Evolutionary conservation across 1,284 basidiomycete genomes (phyloP), one percentile per base, ranked within the genome.

Genomic region (Cryptococcus sp.): DNA sequence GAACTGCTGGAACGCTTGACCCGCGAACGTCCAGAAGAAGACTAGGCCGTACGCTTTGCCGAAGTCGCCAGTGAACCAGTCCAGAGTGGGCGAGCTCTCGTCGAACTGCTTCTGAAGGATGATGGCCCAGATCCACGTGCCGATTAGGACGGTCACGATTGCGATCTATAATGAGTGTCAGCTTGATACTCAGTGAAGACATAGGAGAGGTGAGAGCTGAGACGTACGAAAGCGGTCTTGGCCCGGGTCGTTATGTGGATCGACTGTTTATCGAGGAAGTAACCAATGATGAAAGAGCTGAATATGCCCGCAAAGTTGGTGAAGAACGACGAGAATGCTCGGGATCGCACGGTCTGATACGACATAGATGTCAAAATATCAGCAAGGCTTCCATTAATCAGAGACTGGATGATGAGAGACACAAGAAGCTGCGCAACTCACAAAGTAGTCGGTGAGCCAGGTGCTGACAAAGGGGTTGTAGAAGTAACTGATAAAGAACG

Each of bases 291-390:
- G 58, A 69, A 67, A 5, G 67, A 69, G 46, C 61, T 63, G 57
- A 65, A 63, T 50, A 69, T 69, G 22, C 67, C 67, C 44, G 67
- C 65, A 57, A 69, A 69, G 54, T 66, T 66, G 63, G 67, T 69
- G 53, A 72, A 64, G 62, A 72, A 69, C 3, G 67, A 69, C 7
- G 69, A 70, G 54, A 72, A 67, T 7, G 70, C 69, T 61, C 70
- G 53, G 6, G 70, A 57, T 52, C 69, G 65, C n/a, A 72, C 70
- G 54, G 66, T 70, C 67, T 69, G 4, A 56, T 41, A 45, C 44
- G 15, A 35, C 31, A 35, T 35, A 8, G 13, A 35, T 35, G 31
- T 10, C 25, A 25, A 25, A 6, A 11, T 42, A 13, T 44, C 23
- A 51, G 16, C 23, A 31, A 22, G 15, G 23, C 27, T 13, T 13